Conservation (phyloP, 2,329 filamentous ascomycete species). For the Xylariaceae sp. region DNA sequence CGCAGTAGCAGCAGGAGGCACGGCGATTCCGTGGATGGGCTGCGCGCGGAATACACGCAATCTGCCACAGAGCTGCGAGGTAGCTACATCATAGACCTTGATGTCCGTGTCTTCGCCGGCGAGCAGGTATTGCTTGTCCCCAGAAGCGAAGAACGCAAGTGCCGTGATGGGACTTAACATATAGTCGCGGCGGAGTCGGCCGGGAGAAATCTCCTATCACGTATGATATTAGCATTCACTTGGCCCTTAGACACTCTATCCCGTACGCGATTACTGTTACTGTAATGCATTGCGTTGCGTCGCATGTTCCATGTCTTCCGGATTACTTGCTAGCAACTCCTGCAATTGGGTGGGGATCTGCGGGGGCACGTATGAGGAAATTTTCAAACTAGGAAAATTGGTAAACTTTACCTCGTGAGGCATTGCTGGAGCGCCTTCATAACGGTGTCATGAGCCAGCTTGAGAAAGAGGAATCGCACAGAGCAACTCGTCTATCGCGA, state of each 20-base stretch:
- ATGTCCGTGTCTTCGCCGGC: conserved; percentile 66
- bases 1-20: conserved; percentile 35
- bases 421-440: conserved; percentile 27
- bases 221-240: no score
- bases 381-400: background rate
- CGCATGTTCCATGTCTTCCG: no score
- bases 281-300: no score
- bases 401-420: conserved; percentile 34
- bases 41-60: conserved; percentile 69
- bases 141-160: conserved; percentile 55
- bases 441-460: conserved; percentile 17
- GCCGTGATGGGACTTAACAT: conserved; percentile 64
- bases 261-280: background rate
- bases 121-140: conserved; percentile 51
- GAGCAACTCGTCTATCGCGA: background rate
- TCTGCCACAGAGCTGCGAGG: conserved; percentile 46
- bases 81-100: conserved; percentile 55
- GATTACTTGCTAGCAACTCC: no score
- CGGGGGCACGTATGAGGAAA: conserved; percentile 6
- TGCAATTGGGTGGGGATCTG: conserved; percentile 6
- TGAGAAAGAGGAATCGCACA: background rate
- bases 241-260: no score
- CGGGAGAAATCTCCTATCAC: conserved; percentile 27
- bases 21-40: conserved; percentile 74
- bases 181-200: conserved; percentile 42